These are phyloP conservation scores for Colletotrichum trifolii DNA, from an alignment of 2,329 filamentous ascomycete species.

Conservation along the genomic window DNA sequence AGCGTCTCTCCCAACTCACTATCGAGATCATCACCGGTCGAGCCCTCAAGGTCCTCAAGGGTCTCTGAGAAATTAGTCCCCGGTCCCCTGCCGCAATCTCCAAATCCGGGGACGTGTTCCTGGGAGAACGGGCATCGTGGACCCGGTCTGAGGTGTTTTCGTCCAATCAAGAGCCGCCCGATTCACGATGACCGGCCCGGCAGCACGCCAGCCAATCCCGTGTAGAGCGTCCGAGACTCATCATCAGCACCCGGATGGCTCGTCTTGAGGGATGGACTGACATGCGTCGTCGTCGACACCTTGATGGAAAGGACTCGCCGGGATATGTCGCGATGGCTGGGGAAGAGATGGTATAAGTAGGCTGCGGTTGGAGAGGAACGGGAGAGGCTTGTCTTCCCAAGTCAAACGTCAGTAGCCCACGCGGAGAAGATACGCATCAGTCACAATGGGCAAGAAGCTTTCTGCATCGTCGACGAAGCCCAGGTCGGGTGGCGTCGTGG, in stretches of 20 bases:
- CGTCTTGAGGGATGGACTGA: constrained; percentile 5
- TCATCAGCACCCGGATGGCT: constrained; percentile 32
- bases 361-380: not conserved
- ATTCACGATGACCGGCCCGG: constrained; percentile 32
- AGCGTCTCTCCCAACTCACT: not conserved
- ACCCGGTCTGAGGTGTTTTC: constrained; percentile 1
- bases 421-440: not conserved
- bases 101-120: constrained; percentile 7
- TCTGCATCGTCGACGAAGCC: constrained; percentile 23
- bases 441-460: constrained; percentile 26
- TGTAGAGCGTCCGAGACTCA: constrained; percentile 11
- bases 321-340: not conserved
- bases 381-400: not conserved
- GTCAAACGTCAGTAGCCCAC: no score
- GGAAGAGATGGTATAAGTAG: constrained; percentile 19
- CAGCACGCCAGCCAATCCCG: constrained; percentile 26
- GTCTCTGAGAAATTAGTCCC: not conserved
- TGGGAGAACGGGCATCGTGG: not conserved
- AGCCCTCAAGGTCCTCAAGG: constrained; percentile 29
- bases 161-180: constrained; percentile 25
- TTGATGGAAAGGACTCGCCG: constrained; percentile 17
- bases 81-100: constrained; percentile 13
- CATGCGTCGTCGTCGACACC: constrained; percentile 8
- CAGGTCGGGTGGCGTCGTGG: constrained; percentile 11
- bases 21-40: not conserved